A percentile compares a stretch with the other conserved stretches of the same genome.
These are phyloP conservation scores for Nakataea oryzae DNA, from an alignment of 2,329 filamentous ascomycete genomes.

Conservation along the genomic window DNA sequence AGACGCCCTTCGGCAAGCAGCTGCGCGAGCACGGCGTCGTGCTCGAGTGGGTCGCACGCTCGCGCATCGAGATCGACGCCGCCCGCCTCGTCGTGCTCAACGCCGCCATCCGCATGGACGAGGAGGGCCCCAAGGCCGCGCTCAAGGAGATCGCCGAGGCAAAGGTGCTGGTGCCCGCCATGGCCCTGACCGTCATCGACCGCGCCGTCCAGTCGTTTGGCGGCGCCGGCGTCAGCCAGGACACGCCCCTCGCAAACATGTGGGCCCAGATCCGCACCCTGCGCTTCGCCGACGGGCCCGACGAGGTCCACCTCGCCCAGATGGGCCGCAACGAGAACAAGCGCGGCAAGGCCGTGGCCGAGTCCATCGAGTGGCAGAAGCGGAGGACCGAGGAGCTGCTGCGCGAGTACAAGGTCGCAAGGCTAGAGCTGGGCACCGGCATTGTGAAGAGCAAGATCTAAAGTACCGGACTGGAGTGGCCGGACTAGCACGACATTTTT, in stretches of 20 bases:
- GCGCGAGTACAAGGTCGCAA: slow-evolving; percentile 40
- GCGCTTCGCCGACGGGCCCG: slow-evolving; percentile 82
- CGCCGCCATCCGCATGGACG: slow-evolving; percentile 90
- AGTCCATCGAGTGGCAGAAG: slow-evolving; percentile 54
- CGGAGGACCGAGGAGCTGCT: slow-evolving; percentile 56
- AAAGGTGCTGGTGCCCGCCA: slow-evolving; percentile 81
- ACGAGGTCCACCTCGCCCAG: slow-evolving; percentile 87
- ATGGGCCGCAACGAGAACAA: slow-evolving; percentile 74
- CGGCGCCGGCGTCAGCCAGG: slow-evolving; percentile 83
- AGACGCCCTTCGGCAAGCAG: slow-evolving; percentile 84
- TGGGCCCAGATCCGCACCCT: slow-evolving; percentile 75
- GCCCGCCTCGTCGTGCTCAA: slow-evolving; percentile 86
- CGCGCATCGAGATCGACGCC: slow-evolving; percentile 86
- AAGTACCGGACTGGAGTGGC: neutral
- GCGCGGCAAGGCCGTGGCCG: slow-evolving; percentile 48
- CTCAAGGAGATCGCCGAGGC: slow-evolving; percentile 91
- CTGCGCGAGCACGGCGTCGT: slow-evolving; percentile 87
- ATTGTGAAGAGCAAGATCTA: slow-evolving; percentile 20
- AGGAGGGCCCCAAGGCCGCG: slow-evolving; percentile 76
- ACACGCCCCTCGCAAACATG: slow-evolving; percentile 81
- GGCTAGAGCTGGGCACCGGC: slow-evolving; percentile 37
- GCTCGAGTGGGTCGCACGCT: slow-evolving; percentile 87
- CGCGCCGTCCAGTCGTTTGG: slow-evolving; percentile 89
- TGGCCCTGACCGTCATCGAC: slow-evolving; percentile 80
- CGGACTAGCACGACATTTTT: neutral